Base-by-base conservation (phyloP, 106 monocot genomes). In the Acorus calamus region DNA sequence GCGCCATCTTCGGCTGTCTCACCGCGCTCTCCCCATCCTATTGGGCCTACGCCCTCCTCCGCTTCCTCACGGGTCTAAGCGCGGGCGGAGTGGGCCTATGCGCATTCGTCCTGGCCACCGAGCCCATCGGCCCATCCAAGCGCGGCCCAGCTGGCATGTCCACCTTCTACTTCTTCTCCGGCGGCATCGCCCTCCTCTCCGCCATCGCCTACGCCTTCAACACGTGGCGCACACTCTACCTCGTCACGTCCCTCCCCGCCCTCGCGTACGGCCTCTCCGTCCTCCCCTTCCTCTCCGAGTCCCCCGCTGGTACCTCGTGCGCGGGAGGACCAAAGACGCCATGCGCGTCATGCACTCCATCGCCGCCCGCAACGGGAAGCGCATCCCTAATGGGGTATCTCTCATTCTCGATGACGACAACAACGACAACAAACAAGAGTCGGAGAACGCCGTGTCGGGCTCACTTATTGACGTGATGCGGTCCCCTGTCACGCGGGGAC, bases 81-180 rank as follows among this genome's bases (percentile, higher is more conserved):
- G 74, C 82, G 46, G 89, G 89, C 11, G 89, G 94, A 10, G 79
- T 94, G 28, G 89, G 89, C 44, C 77, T 89, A 56, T 89, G 84
- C 63, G 84, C 89, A 48, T 90, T 94, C 59, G 82, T 90, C 76
- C 89, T 94, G 49, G 86, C 94, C 70, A 94, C 94, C 47, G 89
- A 89, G 53, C 89, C 93, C 52, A 66, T 86, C 50, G 94, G 94
- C 11, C 82, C 84, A 6, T 60, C 64, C 2, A 77, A 72, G 47
- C 89, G 89, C n/a, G 94, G 82, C 14, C 49, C 28, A 4, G 89
- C 69, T 47, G 94, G 89, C 6, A 89, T 89, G 94, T 89, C 84
- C 51, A 87, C 86, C 13, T 94, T 94, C 79, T 94, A 89, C 87
- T 94, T 94, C 76, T 94, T 94, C 81, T 87, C 89, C 63, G 69